These are phyloP conservation scores for Solanum sitiens DNA, from an alignment of 257 asterid genomes.

Conservation along the genomic window DNA sequence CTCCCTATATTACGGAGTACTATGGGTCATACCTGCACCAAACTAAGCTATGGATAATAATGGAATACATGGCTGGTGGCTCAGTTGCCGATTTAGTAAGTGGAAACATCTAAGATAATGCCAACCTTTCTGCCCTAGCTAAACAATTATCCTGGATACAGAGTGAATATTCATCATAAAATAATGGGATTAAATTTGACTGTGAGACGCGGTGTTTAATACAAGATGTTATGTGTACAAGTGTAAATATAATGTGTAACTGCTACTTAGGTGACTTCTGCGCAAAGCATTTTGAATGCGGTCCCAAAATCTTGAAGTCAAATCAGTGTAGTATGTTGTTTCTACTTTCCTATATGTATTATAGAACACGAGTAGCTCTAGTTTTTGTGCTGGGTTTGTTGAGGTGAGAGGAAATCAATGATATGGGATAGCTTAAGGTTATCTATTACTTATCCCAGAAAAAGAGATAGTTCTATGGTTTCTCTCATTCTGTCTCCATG, in stretches of 20 bases:
- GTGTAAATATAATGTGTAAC: neutral
- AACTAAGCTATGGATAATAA: conserved; percentile 93
- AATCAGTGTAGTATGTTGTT: neutral
- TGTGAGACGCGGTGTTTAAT: neutral
- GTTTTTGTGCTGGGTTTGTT: neutral
- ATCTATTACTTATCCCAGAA: neutral
- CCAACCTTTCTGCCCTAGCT: neutral
- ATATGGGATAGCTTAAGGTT: neutral
- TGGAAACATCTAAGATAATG: conserved; percentile 8
- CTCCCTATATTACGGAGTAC: conserved; percentile 87
- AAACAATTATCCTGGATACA: neutral
- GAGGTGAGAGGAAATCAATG: neutral
- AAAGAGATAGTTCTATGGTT: neutral
- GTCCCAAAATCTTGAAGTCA: neutral
- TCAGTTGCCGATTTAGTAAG: conserved; percentile 98
- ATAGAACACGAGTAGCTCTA: neutral
- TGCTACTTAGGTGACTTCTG: neutral
- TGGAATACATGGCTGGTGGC: conserved; percentile 99
- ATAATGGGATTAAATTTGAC: neutral
- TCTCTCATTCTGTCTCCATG: neutral
- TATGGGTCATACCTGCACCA: conserved; percentile 81
- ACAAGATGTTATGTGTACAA: neutral
- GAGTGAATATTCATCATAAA: neutral
- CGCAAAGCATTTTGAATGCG: neutral
- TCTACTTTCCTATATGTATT: neutral